phyloP scores from a whole-genome alignment of 495 filamentous ascomycete genomes.

The Penicillium samsonianum region DNA sequence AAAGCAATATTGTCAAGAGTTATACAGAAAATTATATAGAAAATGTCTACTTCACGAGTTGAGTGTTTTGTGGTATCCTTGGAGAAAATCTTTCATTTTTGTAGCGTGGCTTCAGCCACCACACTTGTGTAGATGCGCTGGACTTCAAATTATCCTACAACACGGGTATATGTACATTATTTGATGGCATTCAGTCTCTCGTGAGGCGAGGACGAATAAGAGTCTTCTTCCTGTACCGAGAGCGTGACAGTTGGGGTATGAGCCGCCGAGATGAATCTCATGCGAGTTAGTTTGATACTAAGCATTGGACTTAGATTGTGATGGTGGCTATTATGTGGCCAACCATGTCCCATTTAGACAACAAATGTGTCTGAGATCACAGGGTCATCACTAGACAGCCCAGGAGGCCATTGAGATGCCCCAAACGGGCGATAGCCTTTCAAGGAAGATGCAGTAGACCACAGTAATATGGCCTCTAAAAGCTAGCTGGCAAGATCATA shows the following conservation, averaged over 20 bases:
- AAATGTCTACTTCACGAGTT: background rate
- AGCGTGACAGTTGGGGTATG: background rate
- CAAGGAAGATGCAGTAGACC: background rate
- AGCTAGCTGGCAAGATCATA: background rate
- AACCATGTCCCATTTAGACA: background rate
- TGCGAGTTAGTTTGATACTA: background rate
- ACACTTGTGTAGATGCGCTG: slow-evolving; percentile 1
- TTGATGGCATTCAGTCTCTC: background rate
- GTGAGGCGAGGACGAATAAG: background rate
- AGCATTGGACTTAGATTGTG: background rate
- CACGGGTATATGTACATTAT: slow-evolving; percentile 10
- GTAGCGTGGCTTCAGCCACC: background rate
- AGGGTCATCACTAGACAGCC: background rate
- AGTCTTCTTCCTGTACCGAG: background rate
- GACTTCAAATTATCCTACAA: background rate
- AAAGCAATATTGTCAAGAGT: background rate
- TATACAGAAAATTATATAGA: background rate
- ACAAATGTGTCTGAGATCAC: background rate
- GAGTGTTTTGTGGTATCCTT: background rate
- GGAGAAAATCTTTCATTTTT: background rate
- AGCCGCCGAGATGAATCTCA: background rate
- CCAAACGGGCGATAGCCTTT: background rate
- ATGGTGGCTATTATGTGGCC: background rate
- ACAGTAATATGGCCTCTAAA: slow-evolving; percentile 1
- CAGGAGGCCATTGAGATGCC: background rate